Conservation (phyloP, 352 stramenopile species). For the Plasmopara halstedii region DNA sequence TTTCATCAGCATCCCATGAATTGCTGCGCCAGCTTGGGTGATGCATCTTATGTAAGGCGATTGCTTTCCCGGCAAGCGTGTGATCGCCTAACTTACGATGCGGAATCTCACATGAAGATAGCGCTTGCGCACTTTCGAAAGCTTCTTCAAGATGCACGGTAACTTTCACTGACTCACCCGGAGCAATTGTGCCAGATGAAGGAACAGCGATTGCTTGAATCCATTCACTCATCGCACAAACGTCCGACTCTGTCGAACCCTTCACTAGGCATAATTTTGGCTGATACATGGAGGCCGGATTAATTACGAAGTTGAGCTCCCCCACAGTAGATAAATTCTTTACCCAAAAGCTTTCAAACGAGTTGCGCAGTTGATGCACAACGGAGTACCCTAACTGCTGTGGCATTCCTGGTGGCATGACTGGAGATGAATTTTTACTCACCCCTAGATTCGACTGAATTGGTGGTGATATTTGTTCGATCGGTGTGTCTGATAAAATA, state of each 20-base stretch:
- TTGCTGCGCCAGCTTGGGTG: conserved; percentile 79
- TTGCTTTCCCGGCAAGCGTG: conserved; percentile 23
- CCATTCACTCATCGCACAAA: conserved; percentile 71
- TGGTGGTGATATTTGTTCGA: conserved; percentile 31
- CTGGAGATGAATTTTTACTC: conserved; percentile 27
- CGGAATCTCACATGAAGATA: conserved; percentile 10
- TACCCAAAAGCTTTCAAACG: conserved; percentile 72
- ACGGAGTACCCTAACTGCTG: conserved; percentile 19
- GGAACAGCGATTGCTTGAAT: conserved; percentile 67
- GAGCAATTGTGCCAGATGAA: conserved; percentile 58
- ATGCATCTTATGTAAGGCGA: conserved; percentile 66
- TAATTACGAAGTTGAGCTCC: conserved; percentile 68
- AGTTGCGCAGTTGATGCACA: conserved; percentile 61
- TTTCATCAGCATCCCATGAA: conserved; percentile 63
- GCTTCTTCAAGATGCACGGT: conserved; percentile 72
- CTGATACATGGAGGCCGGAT: conserved; percentile 54
- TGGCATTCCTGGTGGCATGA: conserved; percentile 13
- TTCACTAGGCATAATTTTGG: conserved; percentile 59
- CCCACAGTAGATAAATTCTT: conserved; percentile 63
- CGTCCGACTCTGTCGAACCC: conserved; percentile 40
- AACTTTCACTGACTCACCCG: conserved; percentile 72
- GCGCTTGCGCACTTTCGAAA: neutral
- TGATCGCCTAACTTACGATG: conserved; percentile 25
- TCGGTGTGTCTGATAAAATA: conserved; percentile 38
- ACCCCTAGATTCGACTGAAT: conserved; percentile 36